These are phyloP conservation scores for Vaccinium darrowii DNA, from an alignment of 148 eudicot genomes.

Conservation along the genomic window DNA sequence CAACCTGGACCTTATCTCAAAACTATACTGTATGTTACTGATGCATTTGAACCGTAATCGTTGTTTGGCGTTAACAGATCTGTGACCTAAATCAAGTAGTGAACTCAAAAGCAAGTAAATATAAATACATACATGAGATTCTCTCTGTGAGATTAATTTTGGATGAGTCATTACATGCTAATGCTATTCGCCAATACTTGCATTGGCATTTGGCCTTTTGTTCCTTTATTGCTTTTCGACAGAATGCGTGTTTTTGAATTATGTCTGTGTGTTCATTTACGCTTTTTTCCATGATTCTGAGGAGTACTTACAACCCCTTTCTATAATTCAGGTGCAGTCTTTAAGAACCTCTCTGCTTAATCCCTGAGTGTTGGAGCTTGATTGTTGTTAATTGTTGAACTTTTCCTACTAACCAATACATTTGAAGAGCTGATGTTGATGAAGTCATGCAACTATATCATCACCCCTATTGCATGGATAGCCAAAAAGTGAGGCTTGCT, in stretches of 20 bases:
- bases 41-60: not conserved
- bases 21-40: not conserved
- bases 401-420: not conserved
- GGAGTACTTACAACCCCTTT: not conserved
- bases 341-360: not conserved
- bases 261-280: not conserved
- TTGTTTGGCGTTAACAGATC: not conserved
- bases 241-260: not conserved
- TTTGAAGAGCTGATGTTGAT: constrained; percentile 30
- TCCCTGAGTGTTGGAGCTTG: not conserved
- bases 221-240: not conserved
- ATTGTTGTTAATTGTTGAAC: not conserved
- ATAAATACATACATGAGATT: not conserved
- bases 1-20: not conserved
- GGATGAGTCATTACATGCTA: not conserved
- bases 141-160: not conserved
- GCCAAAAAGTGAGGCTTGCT: constrained; percentile 95
- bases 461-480: constrained; percentile 84
- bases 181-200: not conserved
- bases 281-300: not conserved
- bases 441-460: constrained; percentile 89
- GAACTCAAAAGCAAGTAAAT: not conserved
- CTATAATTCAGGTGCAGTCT: not conserved
- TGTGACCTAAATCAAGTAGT: not conserved
- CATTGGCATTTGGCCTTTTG: not conserved